Percentiles rank a stretch among this genome's conserved stretches.
phyloP scores from a whole-genome alignment of 176 grass and related monocot genomes.

The Dendrocalamus sinicus region DNA sequence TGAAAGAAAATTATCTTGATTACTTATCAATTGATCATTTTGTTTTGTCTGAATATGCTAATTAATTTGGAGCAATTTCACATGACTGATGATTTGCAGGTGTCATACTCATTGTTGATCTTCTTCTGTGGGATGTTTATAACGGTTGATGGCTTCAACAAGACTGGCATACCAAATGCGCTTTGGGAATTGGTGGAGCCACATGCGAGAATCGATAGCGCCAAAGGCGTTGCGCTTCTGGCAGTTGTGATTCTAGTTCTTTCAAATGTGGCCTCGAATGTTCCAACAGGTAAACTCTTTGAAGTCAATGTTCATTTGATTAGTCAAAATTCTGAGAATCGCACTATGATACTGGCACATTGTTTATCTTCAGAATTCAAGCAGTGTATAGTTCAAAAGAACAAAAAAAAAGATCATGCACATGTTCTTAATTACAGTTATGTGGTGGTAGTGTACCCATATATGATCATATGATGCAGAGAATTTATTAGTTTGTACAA shows the following conservation, averaged over 20 bases:
- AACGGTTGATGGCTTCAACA: conserved; percentile 93
- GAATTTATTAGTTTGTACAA: not conserved
- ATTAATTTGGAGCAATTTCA: not conserved
- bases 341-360: not conserved
- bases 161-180: conserved; percentile 79
- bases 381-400: no score
- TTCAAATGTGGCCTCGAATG: conserved; percentile 96
- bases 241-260: conserved; percentile 78
- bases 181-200: conserved; percentile 90
- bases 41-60: not conserved
- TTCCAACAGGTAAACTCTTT: conserved; percentile 73
- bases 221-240: conserved; percentile 65
- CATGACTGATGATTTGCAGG: conserved; percentile 53
- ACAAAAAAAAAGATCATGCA: not conserved
- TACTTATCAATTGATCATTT: not conserved
- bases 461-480: not conserved
- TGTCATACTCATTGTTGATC: conserved; percentile 90
- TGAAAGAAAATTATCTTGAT: not conserved
- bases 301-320: not conserved
- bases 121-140: conserved; percentile 99
- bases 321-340: not conserved
- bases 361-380: not conserved
- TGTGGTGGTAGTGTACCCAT: not conserved
- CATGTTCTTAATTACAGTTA: not conserved
- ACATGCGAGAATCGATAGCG: conserved; percentile 67